Evolutionary conservation across 2,329 filamentous ascomycete genomes (phyloP).

Genomic region (Teratosphaeria viscida): DNA sequence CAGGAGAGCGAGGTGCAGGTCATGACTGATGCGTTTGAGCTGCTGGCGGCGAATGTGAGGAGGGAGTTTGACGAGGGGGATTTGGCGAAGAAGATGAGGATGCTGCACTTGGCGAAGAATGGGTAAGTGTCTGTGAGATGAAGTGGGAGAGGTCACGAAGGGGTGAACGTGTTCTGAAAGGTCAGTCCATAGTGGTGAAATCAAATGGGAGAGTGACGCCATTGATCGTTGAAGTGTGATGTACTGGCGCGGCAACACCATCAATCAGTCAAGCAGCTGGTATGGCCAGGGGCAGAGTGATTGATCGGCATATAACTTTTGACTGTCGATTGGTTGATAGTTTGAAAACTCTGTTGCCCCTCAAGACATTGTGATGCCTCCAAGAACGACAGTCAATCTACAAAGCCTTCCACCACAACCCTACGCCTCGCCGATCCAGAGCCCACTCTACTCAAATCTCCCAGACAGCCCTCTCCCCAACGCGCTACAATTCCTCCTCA

Average conservation of each 20-base stretch:
- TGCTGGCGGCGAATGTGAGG: neutral
- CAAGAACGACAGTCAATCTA: neutral
- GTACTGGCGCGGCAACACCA: too few relatives aligned
- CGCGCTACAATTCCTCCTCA: slow-evolving; percentile 28
- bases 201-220: neutral
- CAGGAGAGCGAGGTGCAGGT: neutral
- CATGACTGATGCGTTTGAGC: neutral
- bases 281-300: too few relatives aligned
- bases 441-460: neutral
- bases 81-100: neutral
- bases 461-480: slow-evolving; percentile 20
- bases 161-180: neutral
- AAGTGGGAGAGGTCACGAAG: neutral
- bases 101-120: neutral
- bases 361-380: too few relatives aligned
- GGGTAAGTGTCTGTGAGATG: neutral
- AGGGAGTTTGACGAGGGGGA: neutral
- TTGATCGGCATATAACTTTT: too few relatives aligned
- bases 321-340: too few relatives aligned
- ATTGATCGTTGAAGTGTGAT: too few relatives aligned
- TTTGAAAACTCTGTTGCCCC: too few relatives aligned
- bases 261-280: too few relatives aligned
- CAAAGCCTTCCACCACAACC: neutral
- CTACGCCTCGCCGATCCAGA: neutral
- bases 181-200: neutral